Evolutionary conservation across 768 basidiomycete genomes (phyloP).

Genomic region (Austroboletus eburneus): DNA sequence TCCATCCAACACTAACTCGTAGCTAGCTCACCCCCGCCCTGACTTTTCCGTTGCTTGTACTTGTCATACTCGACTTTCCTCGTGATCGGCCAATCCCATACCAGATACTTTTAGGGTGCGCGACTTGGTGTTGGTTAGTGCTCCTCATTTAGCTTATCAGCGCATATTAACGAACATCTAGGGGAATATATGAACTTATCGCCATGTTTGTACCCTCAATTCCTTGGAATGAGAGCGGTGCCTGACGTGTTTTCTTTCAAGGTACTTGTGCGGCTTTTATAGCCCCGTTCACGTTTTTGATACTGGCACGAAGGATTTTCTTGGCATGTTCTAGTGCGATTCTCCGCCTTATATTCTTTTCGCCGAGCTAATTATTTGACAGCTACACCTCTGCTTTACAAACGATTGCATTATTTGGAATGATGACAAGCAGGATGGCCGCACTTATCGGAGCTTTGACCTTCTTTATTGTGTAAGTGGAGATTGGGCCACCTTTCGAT

Average conservation of each 20-base stretch:
- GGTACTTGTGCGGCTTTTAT: slow-evolving; percentile 43
- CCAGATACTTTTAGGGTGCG: slow-evolving; percentile 53
- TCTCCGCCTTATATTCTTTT: not conserved
- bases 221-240: not conserved
- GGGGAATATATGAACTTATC: slow-evolving; percentile 59
- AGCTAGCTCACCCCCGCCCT: slow-evolving; percentile 51
- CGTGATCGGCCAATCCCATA: slow-evolving; percentile 54
- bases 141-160: not conserved
- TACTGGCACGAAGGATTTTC: slow-evolving; percentile 43
- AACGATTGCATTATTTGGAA: slow-evolving; percentile 68
- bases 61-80: slow-evolving; percentile 73
- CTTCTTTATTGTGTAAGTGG: slow-evolving; percentile 52
- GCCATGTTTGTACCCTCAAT: slow-evolving; percentile 32
- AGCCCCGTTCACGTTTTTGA: slow-evolving; percentile 27
- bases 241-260: slow-evolving; percentile 19
- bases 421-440: slow-evolving; percentile 63
- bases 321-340: slow-evolving; percentile 35
- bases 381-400: slow-evolving; percentile 35
- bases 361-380: slow-evolving; percentile 5
- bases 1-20: not conserved
- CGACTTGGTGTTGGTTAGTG: slow-evolving; percentile 63
- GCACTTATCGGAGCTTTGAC: slow-evolving; percentile 53
- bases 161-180: slow-evolving; percentile 20
- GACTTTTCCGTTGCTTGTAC: slow-evolving; percentile 57
- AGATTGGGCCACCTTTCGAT: not conserved